phyloP scores from a whole-genome alignment of 163 green algal species.

The Coccomyxa subellipsoidea region DNA sequence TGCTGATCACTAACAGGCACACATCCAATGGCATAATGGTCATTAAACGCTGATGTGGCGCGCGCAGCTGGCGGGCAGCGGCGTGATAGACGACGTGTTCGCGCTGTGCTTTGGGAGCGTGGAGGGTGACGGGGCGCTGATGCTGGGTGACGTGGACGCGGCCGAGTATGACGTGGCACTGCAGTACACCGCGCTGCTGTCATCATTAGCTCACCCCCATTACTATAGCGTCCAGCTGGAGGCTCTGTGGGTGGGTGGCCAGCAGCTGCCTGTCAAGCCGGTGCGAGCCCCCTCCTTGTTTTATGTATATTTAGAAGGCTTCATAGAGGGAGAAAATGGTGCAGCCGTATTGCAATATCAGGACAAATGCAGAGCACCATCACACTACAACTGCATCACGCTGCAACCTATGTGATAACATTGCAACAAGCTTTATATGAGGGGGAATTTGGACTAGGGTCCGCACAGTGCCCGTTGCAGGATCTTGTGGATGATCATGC shows the following conservation, averaged over 20 bases:
- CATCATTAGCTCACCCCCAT: slow-evolving; percentile 36
- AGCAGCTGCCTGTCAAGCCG: slow-evolving; percentile 16
- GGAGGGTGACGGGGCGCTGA: slow-evolving; percentile 68
- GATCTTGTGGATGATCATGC: no score
- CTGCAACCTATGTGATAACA: no score
- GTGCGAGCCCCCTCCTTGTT: no score
- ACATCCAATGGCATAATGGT: slow-evolving; percentile 72
- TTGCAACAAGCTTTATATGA: no score
- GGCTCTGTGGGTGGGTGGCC: slow-evolving; percentile 55
- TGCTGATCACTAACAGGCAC: no score
- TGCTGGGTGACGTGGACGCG: slow-evolving; percentile 64
- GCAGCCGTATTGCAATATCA: slow-evolving; percentile 28
- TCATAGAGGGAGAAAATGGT: no score
- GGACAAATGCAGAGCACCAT: no score
- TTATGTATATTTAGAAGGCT: no score
- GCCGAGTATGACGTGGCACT: slow-evolving; percentile 33
- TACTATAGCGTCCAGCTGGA: slow-evolving; percentile 82
- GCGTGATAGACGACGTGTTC: slow-evolving; percentile 78
- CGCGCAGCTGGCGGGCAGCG: slow-evolving; percentile 28
- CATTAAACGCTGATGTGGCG: slow-evolving; percentile 62
- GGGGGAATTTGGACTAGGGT: no score
- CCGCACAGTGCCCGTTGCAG: no score
- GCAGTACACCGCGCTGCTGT: slow-evolving; percentile 25
- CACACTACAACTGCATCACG: no score
- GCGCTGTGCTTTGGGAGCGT: slow-evolving; percentile 87